A percentile compares a stretch with the other conserved stretches of the same genome.
phyloP scores from a whole-genome alignment of 805 yeast genomes.

The Ogataea saltuana region DNA sequence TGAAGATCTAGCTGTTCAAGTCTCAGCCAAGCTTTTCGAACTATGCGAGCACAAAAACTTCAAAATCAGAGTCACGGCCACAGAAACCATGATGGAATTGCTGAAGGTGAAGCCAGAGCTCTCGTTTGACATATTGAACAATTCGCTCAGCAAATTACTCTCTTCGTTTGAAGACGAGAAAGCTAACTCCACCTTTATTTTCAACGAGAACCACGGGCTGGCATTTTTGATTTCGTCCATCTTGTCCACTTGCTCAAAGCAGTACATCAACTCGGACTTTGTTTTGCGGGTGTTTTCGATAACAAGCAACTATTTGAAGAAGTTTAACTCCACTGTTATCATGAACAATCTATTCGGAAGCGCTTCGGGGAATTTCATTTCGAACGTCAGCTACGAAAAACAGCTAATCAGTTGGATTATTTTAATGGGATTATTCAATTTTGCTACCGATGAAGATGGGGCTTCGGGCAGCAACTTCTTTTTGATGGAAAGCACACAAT shows the following conservation, averaged over 20 bases:
- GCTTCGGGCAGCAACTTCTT: constrained; percentile 49
- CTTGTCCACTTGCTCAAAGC: constrained; percentile 33
- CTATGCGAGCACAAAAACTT: constrained; percentile 41
- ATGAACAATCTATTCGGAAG: constrained; percentile 35
- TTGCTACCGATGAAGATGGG: constrained; percentile 34
- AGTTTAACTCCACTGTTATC: constrained; percentile 38
- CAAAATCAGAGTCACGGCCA: constrained; percentile 43
- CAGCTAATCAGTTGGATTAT: constrained; percentile 60
- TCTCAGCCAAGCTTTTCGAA: constrained; percentile 38
- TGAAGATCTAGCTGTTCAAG: constrained; percentile 32
- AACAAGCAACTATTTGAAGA: constrained; percentile 33
- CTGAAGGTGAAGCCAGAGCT: constrained; percentile 38
- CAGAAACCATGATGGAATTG: constrained; percentile 36
- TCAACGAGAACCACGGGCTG: constrained; percentile 34
- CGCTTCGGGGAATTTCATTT: constrained; percentile 31
- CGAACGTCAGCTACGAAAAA: constrained; percentile 36
- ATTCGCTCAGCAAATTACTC: constrained; percentile 37
- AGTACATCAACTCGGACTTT: constrained; percentile 34
- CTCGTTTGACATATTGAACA: constrained; percentile 33
- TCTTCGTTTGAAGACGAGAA: constrained; percentile 38
- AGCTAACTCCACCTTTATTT: constrained; percentile 21
- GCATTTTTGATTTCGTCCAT: constrained; percentile 36
- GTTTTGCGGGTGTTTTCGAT: constrained; percentile 33
- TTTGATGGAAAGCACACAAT: constrained; percentile 55
- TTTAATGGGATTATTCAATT: constrained; percentile 62